Conservation (phyloP, 2,329 filamentous ascomycete species). For the Phyllosticta citrichinensis region DNA sequence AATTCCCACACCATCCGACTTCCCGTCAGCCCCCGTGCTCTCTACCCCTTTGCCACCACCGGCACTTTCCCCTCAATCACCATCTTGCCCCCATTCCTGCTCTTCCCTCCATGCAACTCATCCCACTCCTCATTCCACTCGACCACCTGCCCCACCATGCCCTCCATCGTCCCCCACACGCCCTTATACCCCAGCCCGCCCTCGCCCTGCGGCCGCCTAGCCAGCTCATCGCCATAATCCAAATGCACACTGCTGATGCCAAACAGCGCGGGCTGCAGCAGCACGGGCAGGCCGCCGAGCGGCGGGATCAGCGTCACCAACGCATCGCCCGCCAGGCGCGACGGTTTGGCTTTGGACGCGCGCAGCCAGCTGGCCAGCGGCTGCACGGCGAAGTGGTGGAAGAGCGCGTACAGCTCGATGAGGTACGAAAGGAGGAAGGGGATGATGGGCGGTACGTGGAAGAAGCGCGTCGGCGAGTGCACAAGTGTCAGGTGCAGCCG, state of each 20-base stretch:
- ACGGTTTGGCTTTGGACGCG: background rate
- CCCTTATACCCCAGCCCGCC: constrained; percentile 35
- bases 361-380: background rate
- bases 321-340: background rate
- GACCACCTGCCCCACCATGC: constrained; percentile 23
- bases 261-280: constrained; percentile 31
- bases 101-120: background rate
- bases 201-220: constrained; percentile 15
- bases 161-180: constrained; percentile 32
- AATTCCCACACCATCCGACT: no score
- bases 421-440: constrained; percentile 31
- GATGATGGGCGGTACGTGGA: constrained; percentile 25
- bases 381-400: constrained; percentile 16
- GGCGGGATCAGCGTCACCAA: constrained; percentile 15
- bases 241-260: constrained; percentile 25
- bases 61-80: no score
- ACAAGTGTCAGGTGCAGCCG: constrained; percentile 22
- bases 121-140: constrained; percentile 29
- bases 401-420: constrained; percentile 28
- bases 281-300: constrained; percentile 23
- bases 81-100: no score
- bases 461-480: constrained; percentile 23
- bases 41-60: no score
- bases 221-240: constrained; percentile 29
- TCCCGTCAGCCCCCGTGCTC: no score